Percentiles rank a stretch among this genome's conserved stretches.
phyloP scores from a whole-genome alignment of 2,329 filamentous ascomycete genomes.

The Aspergillus flavus region DNA sequence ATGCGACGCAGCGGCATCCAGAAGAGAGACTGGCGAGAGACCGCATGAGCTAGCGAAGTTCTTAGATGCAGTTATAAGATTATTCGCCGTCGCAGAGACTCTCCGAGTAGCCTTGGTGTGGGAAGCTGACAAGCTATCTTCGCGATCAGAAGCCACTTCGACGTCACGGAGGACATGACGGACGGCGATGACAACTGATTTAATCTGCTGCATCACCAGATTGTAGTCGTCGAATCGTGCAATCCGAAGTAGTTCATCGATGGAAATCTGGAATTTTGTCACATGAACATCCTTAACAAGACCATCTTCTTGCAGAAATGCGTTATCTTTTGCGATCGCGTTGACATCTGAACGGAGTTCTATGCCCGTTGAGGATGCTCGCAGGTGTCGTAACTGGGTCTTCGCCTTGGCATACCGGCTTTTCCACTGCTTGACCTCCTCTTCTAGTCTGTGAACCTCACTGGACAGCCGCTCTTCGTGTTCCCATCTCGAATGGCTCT shows the following conservation, averaged over 20 bases:
- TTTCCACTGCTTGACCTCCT: constrained; percentile 87
- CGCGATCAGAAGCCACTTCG: constrained; percentile 58
- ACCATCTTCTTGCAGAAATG: constrained; percentile 71
- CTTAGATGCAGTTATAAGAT: constrained; percentile 90
- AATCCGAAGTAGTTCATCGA: constrained; percentile 83
- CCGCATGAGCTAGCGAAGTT: constrained; percentile 83
- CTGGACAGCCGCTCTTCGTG: constrained; percentile 77
- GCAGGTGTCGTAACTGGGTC: constrained; percentile 79
- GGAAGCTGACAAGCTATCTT: constrained; percentile 59
- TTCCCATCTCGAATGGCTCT: constrained; percentile 76
- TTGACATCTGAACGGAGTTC: constrained; percentile 44
- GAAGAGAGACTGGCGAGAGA: constrained; percentile 85
- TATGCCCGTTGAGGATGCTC: constrained; percentile 77
- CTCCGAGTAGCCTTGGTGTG: constrained; percentile 74
- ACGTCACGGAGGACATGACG: constrained; percentile 84
- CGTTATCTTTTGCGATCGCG: constrained; percentile 67
- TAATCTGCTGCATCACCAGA: constrained; percentile 81
- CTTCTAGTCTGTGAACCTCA: constrained; percentile 75
- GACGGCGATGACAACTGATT: constrained; percentile 78
- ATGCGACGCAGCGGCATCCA: constrained; percentile 92
- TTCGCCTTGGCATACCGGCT: constrained; percentile 85
- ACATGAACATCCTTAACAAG: constrained; percentile 89
- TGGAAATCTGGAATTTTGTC: constrained; percentile 90
- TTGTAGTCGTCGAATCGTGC: constrained; percentile 75
- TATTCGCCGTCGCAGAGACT: constrained; percentile 92